Conservation (phyloP, 164 flowering plant species). For the Malania oleifera region DNA sequence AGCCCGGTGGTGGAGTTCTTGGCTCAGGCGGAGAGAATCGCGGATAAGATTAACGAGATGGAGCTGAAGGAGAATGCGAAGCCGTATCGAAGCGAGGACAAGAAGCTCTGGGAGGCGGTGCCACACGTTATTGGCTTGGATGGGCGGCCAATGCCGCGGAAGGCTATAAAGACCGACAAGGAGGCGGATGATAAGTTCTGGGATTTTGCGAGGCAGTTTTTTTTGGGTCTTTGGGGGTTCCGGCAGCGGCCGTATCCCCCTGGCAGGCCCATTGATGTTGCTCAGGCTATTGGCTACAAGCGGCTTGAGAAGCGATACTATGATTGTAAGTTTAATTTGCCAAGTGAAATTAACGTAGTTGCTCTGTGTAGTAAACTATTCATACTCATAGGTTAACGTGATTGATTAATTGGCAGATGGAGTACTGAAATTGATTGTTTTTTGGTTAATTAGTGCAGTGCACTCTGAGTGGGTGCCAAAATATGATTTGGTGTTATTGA, state of each 20-base stretch:
- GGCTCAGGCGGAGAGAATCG: constrained; percentile 46
- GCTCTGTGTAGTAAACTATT: background rate
- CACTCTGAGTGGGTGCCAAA: too few species aligned
- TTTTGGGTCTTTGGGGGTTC: constrained; percentile 92
- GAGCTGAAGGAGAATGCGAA: constrained; percentile 50
- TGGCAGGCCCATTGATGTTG: constrained; percentile 72
- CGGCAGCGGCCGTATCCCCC: constrained; percentile 87
- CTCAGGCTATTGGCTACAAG: constrained; percentile 93
- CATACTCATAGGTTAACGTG: too few species aligned
- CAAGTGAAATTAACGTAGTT: background rate
- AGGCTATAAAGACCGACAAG: constrained; percentile 47
- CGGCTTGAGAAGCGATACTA: constrained; percentile 80
- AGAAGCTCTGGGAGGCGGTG: constrained; percentile 55
- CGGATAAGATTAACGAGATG: constrained; percentile 47
- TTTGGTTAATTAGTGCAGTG: too few species aligned
- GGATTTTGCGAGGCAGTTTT: constrained; percentile 86
- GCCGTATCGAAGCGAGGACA: constrained; percentile 60
- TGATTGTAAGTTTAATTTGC: constrained; percentile 73
- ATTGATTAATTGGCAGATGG: too few species aligned
- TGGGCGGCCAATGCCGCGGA: constrained; percentile 95
- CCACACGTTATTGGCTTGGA: constrained; percentile 78
- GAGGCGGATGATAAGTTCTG: constrained; percentile 81
- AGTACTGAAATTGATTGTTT: too few species aligned
- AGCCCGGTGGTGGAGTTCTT: constrained; percentile 58
- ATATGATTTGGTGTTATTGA: too few species aligned